Percentiles rank a stretch among this genome's conserved stretches.
Evolutionary conservation across 2,329 filamentous ascomycete genomes (phyloP).

Genomic region (Ascochyta pisi): DNA sequence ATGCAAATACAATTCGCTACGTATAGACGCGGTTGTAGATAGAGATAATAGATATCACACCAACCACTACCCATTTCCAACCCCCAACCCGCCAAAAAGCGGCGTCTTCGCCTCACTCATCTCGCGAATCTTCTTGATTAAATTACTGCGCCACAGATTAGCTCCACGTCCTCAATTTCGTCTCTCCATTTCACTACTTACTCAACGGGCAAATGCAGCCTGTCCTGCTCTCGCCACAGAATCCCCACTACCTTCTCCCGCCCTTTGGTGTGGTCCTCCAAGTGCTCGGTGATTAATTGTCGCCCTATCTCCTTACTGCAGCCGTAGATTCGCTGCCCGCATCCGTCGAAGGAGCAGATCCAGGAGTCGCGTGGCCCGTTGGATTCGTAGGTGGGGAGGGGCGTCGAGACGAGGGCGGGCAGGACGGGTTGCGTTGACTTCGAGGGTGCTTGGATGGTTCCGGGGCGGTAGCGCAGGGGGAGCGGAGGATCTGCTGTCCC

Average conservation of each 20-base stretch:
- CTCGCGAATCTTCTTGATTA: conserved; percentile 56
- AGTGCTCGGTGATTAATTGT: conserved; percentile 66
- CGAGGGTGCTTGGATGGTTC: conserved; percentile 10
- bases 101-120: conserved; percentile 45
- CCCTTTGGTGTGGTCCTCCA: conserved; percentile 66
- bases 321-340: conserved; percentile 68
- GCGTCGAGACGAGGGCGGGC: conserved; percentile 36
- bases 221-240: conserved; percentile 62
- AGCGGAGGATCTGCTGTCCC: conserved; percentile 28
- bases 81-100: conserved; percentile 28
- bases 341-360: conserved; percentile 70
- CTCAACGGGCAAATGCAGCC: conserved; percentile 50
- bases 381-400: conserved; percentile 43
- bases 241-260: conserved; percentile 58
- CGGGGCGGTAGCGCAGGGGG: conserved; percentile 35
- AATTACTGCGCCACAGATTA: conserved; percentile 36
- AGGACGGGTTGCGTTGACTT: conserved; percentile 15
- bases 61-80: conserved; percentile 6
- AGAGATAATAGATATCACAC: not conserved
- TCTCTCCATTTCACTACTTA: conserved; percentile 23
- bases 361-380: conserved; percentile 69
- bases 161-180: not conserved
- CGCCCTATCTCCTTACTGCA: conserved; percentile 65
- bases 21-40: too few species aligned
- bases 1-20: too few species aligned